Percentiles rank a stretch among this genome's conserved stretches.
Evolutionary conservation across 352 stramenopile genomes (phyloP).

Genomic region (Pythium sukuiense): DNA sequence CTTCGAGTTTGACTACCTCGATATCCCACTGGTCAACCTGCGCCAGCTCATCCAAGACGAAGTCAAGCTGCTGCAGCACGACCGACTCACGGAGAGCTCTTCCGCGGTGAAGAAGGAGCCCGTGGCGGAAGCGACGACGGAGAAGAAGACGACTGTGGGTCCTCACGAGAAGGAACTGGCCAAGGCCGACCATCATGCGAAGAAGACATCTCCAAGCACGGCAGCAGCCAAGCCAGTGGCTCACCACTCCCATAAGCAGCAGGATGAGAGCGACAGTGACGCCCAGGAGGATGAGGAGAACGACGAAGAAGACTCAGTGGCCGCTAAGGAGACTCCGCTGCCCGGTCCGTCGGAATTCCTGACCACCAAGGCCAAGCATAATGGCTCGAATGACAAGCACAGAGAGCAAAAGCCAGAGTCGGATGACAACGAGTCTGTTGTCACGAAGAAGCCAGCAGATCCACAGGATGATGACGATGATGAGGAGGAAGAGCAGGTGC

Average conservation of each 20-base stretch:
- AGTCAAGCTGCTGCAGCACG: slow-evolving; percentile 63
- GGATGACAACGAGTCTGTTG: slow-evolving; percentile 39
- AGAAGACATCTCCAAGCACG: slow-evolving; percentile 22
- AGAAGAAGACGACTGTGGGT: slow-evolving; percentile 7
- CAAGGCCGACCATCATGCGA: slow-evolving; percentile 15
- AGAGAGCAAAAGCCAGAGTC: slow-evolving; percentile 40
- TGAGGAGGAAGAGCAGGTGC: slow-evolving; percentile 38
- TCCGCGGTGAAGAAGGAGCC: slow-evolving; percentile 16
- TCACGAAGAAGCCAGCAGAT: slow-evolving; percentile 18
- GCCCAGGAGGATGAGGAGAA: slow-evolving; percentile 3
- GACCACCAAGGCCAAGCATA: slow-evolving; percentile 8
- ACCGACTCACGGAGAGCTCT: slow-evolving; percentile 28
- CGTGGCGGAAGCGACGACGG: neutral
- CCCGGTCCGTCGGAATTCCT: slow-evolving; percentile 16
- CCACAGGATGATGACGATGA: slow-evolving; percentile 28
- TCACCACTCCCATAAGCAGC: slow-evolving; percentile 15
- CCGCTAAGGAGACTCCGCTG: neutral
- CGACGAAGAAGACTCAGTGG: neutral
- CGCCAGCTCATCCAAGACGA: slow-evolving; percentile 78
- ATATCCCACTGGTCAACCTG: slow-evolving; percentile 57
- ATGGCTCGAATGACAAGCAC: slow-evolving; percentile 3
- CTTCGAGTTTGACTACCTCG: slow-evolving; percentile 84
- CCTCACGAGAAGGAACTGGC: slow-evolving; percentile 10
- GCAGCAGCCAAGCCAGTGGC: slow-evolving; percentile 2
- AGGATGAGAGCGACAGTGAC: slow-evolving; percentile 28